A percentile compares a stretch with the other conserved stretches of the same genome.
These are phyloP conservation scores for Penicillium sp. DNA, from an alignment of 2,329 filamentous ascomycete species.

Conservation along the genomic window DNA sequence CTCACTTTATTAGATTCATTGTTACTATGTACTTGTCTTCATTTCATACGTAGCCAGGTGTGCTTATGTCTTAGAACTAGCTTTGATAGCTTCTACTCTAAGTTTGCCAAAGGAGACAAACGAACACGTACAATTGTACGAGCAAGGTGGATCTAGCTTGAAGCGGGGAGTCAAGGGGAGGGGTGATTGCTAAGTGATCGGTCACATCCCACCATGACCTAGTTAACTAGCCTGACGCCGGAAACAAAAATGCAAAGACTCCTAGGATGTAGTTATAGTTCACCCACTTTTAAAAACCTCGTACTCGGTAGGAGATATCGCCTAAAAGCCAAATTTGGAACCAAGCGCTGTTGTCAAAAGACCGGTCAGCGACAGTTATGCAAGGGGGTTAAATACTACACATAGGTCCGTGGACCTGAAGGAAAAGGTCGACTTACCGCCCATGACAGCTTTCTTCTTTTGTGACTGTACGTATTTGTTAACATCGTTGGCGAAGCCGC, in stretches of 20 bases:
- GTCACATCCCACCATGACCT: background rate
- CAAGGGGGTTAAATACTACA: conserved; percentile 14
- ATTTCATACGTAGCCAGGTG: background rate
- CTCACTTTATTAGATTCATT: background rate
- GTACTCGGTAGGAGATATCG: background rate
- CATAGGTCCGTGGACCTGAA: background rate
- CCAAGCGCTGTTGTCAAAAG: conserved; percentile 33
- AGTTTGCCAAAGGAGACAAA: background rate
- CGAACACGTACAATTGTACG: background rate
- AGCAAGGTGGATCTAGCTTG: background rate
- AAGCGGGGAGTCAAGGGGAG: background rate
- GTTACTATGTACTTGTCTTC: background rate
- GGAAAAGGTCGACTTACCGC: conserved; percentile 45
- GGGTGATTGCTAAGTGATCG: background rate
- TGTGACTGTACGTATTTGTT: conserved; percentile 82
- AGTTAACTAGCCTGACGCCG: background rate
- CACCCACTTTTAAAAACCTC: background rate
- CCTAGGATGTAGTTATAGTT: background rate
- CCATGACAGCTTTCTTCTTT: conserved; percentile 79
- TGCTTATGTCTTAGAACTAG: background rate
- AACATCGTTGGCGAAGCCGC: conserved; percentile 82
- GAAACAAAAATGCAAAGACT: background rate
- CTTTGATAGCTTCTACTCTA: background rate
- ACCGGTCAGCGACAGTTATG: conserved; percentile 21
- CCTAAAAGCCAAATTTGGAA: conserved; percentile 45